A percentile compares a stretch with the other conserved stretches of the same genome.
These are phyloP conservation scores for Aspergillus costaricaensis DNA, from an alignment of 2,329 filamentous ascomycete species.

Conservation along the genomic window DNA sequence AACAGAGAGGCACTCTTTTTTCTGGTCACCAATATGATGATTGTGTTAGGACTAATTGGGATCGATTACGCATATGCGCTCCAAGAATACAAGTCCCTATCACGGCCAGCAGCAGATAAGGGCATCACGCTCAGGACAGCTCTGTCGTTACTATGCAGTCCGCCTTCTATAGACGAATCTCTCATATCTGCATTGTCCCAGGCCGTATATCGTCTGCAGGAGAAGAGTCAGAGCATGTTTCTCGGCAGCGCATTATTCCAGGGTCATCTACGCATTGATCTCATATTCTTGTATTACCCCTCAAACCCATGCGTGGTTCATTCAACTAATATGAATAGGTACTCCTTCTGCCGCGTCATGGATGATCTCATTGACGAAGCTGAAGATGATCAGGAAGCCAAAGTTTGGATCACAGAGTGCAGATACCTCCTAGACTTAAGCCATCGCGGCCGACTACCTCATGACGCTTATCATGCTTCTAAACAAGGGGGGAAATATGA, in stretches of 20 bases:
- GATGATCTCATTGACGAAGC: slow-evolving; percentile 74
- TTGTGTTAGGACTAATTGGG: slow-evolving; percentile 68
- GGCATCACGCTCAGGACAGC: slow-evolving; percentile 10
- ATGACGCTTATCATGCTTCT: neutral
- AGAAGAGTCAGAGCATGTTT: slow-evolving; percentile 73
- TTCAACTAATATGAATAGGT: slow-evolving; percentile 44
- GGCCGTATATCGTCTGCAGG: slow-evolving; percentile 58
- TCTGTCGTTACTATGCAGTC: slow-evolving; percentile 24
- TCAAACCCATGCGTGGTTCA: slow-evolving; percentile 11
- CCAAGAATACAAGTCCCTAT: slow-evolving; percentile 36
- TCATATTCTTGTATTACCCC: slow-evolving; percentile 59
- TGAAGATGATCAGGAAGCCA: slow-evolving; percentile 31
- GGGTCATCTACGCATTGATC: slow-evolving; percentile 66
- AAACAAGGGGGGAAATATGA: neutral
- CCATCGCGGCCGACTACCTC: neutral
- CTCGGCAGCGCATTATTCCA: slow-evolving; percentile 70
- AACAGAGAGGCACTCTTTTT: slow-evolving; percentile 69
- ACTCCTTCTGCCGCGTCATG: slow-evolving; percentile 72
- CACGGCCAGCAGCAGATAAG: slow-evolving; percentile 23
- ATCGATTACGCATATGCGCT: slow-evolving; percentile 71
- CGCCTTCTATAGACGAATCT: slow-evolving; percentile 55
- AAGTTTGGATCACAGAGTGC: neutral
- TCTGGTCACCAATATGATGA: slow-evolving; percentile 66
- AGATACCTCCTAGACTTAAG: neutral
- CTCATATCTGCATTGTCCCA: slow-evolving; percentile 62